Evolutionary conservation across 495 filamentous ascomycete species (phyloP), one percentile per base, ranked within the genome.

Genomic region (Cladorrhinum samala): DNA sequence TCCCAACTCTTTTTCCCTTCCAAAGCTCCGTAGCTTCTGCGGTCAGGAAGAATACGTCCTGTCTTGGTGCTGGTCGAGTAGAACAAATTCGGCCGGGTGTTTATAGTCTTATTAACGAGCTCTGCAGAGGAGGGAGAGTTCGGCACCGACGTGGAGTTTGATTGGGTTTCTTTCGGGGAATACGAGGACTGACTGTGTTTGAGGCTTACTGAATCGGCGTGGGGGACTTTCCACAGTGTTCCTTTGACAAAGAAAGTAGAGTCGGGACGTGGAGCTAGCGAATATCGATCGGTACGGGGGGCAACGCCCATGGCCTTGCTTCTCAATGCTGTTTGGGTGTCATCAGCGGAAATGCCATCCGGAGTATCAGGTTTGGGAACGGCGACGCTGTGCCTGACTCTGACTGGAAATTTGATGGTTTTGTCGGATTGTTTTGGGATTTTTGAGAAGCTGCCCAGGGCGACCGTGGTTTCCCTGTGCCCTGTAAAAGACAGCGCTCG

Each of bases 11-110:
- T 20, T 21, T 54, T 61, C 6, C 24, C 14, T 21, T 49, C 42
- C 8, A 61, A 24, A 1, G 37, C 44, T 17, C 54, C 58, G 27
- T 54, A 57, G 47, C 58, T 61, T 44, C 57, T 61, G 30, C 58
- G 50, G 11, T 51, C 38, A 18, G 58, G 41, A 2, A 52, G 9
- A 25, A 54, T 53, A n/a, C 51, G 46, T 33, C 50, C 51, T 11
- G 50, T 44, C 23, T 21, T 54, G 23, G 46, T 51, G 36, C 44
- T 57, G 9, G 33, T 9, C 9, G 51, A 13, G 42, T 49, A 53
- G 30, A 52, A 54, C 1, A 57, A 44, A 2, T 23, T 57, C 3
- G 60, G 51, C 0, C 18, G 14, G 13, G 40, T 37, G 1, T 49
- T 50, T 1, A 17, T 18, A 1, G 53, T 52, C 1, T 52, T 54